These are phyloP conservation scores for Bacterosira constricta DNA, from an alignment of 108 stramenopile genomes.

Conservation along the genomic window DNA sequence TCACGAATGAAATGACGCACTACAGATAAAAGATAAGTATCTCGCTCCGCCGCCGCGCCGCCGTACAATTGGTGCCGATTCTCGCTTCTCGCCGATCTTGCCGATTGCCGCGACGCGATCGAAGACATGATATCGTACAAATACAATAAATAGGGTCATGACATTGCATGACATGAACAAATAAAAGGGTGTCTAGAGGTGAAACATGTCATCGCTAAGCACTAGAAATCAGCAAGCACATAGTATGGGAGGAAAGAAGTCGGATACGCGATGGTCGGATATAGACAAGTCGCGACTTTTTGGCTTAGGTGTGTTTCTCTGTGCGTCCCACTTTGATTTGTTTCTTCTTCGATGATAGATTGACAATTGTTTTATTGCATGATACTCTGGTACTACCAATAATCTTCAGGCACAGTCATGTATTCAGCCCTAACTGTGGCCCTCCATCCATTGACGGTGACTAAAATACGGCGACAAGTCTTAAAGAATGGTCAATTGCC, in stretches of 20 bases:
- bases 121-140: too few species aligned
- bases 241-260: background rate
- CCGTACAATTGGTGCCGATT: too few species aligned
- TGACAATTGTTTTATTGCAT: background rate
- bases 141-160: too few species aligned
- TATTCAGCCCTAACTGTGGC: slow-evolving; percentile 45
- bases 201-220: background rate
- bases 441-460: slow-evolving; percentile 55
- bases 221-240: background rate
- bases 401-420: slow-evolving; percentile 31
- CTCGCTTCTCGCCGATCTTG: too few species aligned
- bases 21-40: background rate
- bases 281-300: slow-evolving; percentile 44
- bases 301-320: slow-evolving; percentile 5
- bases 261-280: slow-evolving; percentile 32
- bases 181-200: too few species aligned
- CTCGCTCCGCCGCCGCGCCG: background rate
- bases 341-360: background rate
- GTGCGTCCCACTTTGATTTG: background rate
- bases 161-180: too few species aligned
- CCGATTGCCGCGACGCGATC: too few species aligned
- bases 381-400: too few species aligned
- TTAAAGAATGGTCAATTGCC: slow-evolving; percentile 4
- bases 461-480: slow-evolving; percentile 54
- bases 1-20: too few species aligned